A percentile compares a stretch with the other conserved stretches of the same genome.
Evolutionary conservation across 192 early-diverging fungal species (phyloP).

Genomic region (Linnemannia exigua): DNA sequence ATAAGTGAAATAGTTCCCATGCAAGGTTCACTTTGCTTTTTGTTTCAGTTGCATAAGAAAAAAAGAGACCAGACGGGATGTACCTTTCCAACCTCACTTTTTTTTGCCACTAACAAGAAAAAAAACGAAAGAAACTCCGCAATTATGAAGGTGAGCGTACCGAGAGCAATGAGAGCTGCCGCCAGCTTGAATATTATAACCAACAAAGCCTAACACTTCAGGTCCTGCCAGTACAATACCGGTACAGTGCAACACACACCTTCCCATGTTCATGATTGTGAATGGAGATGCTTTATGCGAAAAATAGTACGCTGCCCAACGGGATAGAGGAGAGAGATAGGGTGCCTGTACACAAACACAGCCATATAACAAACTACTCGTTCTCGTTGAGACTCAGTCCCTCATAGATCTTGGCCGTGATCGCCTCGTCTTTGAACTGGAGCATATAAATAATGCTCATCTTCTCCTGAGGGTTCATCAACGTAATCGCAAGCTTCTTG

Average conservation of each 20-base stretch:
- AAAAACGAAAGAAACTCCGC: neutral
- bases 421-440: conserved; percentile 67
- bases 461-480: conserved; percentile 59
- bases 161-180: neutral
- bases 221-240: too few species aligned
- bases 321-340: too few species aligned
- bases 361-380: conserved; percentile 15
- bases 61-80: too few species aligned
- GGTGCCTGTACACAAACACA: too few species aligned
- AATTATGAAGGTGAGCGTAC: neutral
- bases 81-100: neutral
- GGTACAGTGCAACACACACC: too few species aligned
- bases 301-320: neutral
- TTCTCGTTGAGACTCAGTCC: conserved; percentile 56
- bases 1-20: neutral
- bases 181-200: neutral
- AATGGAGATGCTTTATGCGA: conserved; percentile 10
- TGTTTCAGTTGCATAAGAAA: neutral
- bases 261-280: neutral
- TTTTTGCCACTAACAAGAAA: conserved; percentile 1
- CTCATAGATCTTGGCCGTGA: conserved; percentile 62
- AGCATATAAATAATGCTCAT: conserved; percentile 68
- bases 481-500: conserved; percentile 63
- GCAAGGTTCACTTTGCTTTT: neutral
- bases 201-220: neutral